Evolutionary conservation across 371 early-diverging fungal species (phyloP), one percentile per base, ranked within the genome.

Genomic region (Basidiobolus meristosporus): DNA sequence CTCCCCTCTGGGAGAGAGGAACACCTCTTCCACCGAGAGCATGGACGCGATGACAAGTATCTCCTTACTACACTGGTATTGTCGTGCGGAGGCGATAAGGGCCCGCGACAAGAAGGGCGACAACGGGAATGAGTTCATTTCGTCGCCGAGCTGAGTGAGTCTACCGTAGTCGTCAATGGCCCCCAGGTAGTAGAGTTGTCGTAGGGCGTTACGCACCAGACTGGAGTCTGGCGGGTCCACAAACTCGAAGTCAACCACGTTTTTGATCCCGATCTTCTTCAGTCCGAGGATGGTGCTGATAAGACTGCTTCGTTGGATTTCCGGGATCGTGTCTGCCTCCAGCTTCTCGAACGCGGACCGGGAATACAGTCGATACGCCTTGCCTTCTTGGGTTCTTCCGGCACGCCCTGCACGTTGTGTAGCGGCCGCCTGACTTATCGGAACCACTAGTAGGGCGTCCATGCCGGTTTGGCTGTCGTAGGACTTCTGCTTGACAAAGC

Each of bases 371-470:
- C 98, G 68, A 52, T 86, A 99, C 42, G 92, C 91, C 47, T 89
- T 82, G 10, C 99, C 99, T 1, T 85, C 78, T 9, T 60, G 57
- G 1, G 68, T 68, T 53, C 92, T 65, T 3, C 98, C 98, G n/a
- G 98, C 98, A 32, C 99, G 76, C 16, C 99, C 99, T 18, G 82
- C 80, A 36, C 99, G 69, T 59, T 99, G 99, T 35, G 80, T 81
- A 2, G 98, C 96, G 3, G 92, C 81, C 1, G 97, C 95, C 47
- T 87, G 80, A 34, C 68, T 68, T 38, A 90, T 76, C 10, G 78
- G 81, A n/a, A 74, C 75, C 0, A 84, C 74, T 12, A 83, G 44
- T 17, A 55, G 80, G 60, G 64, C 91, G 68, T 89, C 89, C 72
- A 90, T 80, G 7, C 77, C 74, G 2, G 81, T 77, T 26, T 55